These are phyloP conservation scores for Phoma sp. DNA, from an alignment of 2,329 filamentous ascomycete species.

Conservation along the genomic window DNA sequence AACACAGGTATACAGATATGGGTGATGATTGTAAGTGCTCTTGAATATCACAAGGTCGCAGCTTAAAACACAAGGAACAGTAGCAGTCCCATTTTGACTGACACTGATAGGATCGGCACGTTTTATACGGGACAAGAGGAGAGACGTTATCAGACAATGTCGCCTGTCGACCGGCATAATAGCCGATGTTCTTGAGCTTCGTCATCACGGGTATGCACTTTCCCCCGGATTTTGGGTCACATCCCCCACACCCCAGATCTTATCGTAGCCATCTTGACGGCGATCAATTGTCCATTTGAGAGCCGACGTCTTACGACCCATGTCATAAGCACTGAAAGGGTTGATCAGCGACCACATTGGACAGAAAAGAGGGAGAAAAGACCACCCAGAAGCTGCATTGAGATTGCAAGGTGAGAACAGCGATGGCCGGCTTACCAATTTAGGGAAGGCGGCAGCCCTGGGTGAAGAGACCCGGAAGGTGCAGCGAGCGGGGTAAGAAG, in stretches of 20 bases:
- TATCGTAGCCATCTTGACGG: background rate
- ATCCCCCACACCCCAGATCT: slow-evolving; percentile 13
- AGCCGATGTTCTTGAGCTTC: background rate
- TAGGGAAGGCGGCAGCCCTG: slow-evolving; percentile 2
- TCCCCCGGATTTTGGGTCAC: slow-evolving; percentile 12
- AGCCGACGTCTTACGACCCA: background rate
- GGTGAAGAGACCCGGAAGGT: slow-evolving; percentile 1
- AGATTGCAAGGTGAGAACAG: background rate
- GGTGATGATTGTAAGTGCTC: no score
- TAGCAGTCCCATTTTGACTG: background rate
- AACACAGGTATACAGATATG: no score
- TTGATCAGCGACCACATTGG: background rate
- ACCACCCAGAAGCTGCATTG: background rate
- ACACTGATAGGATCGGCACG: background rate
- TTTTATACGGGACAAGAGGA: slow-evolving; percentile 2
- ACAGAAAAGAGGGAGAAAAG: background rate
- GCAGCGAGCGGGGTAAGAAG: slow-evolving; percentile 15
- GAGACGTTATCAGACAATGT: background rate
- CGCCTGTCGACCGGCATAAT: background rate
- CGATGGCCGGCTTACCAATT: slow-evolving; percentile 3
- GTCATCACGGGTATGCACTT: background rate
- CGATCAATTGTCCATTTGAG: background rate
- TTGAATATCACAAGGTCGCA: no score
- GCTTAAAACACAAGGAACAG: background rate
- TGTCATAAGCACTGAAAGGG: background rate